Conservation (phyloP, 805 yeast species). For the Spathaspora girioi region DNA sequence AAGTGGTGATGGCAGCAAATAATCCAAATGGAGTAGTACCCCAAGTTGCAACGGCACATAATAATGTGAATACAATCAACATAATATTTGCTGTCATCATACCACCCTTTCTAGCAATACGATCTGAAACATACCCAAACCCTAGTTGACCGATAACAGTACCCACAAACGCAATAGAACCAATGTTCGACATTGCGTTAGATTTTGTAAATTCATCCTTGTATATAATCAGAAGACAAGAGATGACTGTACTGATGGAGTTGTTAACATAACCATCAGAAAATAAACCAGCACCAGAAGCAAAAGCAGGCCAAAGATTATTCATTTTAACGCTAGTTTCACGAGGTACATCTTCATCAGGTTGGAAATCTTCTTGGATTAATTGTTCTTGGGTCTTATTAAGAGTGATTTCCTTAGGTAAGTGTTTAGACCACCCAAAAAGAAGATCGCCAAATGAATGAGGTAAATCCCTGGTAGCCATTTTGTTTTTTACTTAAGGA, state of each 20-base stretch:
- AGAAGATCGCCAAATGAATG: slow-evolving; percentile 31
- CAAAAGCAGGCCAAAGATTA: slow-evolving; percentile 58
- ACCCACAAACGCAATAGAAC: slow-evolving; percentile 88
- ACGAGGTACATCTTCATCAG: slow-evolving; percentile 18
- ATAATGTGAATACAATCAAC: slow-evolving; percentile 71
- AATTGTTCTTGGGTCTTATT: slow-evolving; percentile 20
- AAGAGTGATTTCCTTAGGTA: slow-evolving; percentile 41
- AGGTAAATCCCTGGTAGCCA: slow-evolving; percentile 50
- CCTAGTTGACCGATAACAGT: slow-evolving; percentile 80
- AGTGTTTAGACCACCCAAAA: slow-evolving; percentile 40
- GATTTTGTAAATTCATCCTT: slow-evolving; percentile 59
- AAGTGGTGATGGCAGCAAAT: slow-evolving; percentile 78
- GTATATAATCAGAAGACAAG: slow-evolving; percentile 67
- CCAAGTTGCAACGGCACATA: slow-evolving; percentile 80
- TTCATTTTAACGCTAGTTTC: slow-evolving; percentile 14
- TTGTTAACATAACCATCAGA: slow-evolving; percentile 92
- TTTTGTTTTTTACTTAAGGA: slow-evolving; percentile 3
- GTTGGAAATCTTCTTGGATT: slow-evolving; percentile 13
- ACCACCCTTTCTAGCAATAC: slow-evolving; percentile 73
- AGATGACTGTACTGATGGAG: slow-evolving; percentile 72
- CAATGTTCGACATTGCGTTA: slow-evolving; percentile 69
- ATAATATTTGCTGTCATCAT: slow-evolving; percentile 76
- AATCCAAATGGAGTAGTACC: slow-evolving; percentile 74
- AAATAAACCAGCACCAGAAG: slow-evolving; percentile 90
- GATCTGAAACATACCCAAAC: slow-evolving; percentile 80